These are phyloP conservation scores for Phycomyces nitens DNA, from an alignment of 192 early-diverging fungal genomes.

Conservation along the genomic window DNA sequence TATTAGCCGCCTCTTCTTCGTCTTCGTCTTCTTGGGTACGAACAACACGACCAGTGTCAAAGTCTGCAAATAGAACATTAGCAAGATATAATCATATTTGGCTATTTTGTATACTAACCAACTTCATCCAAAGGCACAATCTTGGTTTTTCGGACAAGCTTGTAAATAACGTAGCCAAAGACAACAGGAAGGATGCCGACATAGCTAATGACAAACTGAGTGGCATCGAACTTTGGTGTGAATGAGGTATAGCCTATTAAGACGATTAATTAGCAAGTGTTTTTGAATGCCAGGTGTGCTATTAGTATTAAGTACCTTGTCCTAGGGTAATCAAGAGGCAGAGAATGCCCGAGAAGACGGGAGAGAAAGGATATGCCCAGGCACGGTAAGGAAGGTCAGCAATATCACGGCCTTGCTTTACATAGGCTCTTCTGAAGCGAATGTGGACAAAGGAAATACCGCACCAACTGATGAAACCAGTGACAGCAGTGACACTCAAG, in stretches of 20 bases:
- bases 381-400: slow-evolving; percentile 66
- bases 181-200: slow-evolving; percentile 58
- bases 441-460: slow-evolving; percentile 73
- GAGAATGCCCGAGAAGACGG: slow-evolving; percentile 58
- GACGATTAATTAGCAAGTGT: not conserved
- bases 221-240: slow-evolving; percentile 48
- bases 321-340: slow-evolving; percentile 58
- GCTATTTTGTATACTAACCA: too few species aligned
- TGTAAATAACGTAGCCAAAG: slow-evolving; percentile 58
- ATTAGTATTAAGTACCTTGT: slow-evolving; percentile 36
- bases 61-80: slow-evolving; percentile 37
- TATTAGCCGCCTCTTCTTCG: slow-evolving; percentile 6
- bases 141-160: slow-evolving; percentile 51
- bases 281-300: not conserved
- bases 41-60: slow-evolving; percentile 49
- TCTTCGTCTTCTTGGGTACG: slow-evolving; percentile 15
- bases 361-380: slow-evolving; percentile 62
- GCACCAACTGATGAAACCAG: slow-evolving; percentile 80
- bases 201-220: slow-evolving; percentile 57
- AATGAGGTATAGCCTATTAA: slow-evolving; percentile 40
- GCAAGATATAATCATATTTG: too few species aligned
- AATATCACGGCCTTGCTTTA: slow-evolving; percentile 60
- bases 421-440: slow-evolving; percentile 76
- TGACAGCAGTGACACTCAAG: slow-evolving; percentile 60
- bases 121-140: slow-evolving; percentile 55